phyloP scores from a whole-genome alignment of 2,329 filamentous ascomycete genomes.

The Alternaria sp. region DNA sequence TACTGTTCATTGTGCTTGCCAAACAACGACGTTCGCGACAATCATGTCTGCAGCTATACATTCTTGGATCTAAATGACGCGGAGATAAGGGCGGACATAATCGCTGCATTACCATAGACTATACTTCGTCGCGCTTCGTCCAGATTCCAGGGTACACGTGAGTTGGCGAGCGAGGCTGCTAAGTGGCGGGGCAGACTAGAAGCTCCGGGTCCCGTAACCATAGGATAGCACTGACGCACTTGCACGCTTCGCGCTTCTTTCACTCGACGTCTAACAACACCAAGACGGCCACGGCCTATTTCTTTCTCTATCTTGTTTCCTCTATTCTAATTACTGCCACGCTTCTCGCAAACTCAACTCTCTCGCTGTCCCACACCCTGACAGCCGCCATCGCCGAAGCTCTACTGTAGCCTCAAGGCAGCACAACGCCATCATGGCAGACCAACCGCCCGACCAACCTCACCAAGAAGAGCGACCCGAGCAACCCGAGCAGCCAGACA shows the following conservation, averaged over 20 bases:
- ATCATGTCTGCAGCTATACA: neutral
- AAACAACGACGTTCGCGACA: neutral
- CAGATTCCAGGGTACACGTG: slow-evolving; percentile 16
- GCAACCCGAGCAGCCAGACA: slow-evolving; percentile 29
- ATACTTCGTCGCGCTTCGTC: slow-evolving; percentile 14
- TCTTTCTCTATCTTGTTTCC: slow-evolving; percentile 1
- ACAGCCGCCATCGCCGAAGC: slow-evolving; percentile 1
- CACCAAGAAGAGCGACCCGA: slow-evolving; percentile 24
- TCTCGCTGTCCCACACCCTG: neutral
- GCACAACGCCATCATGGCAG: slow-evolving; percentile 33
- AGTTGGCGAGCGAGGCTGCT: slow-evolving; percentile 23
- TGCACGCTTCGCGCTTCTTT: slow-evolving; percentile 11
- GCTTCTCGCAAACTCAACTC: neutral
- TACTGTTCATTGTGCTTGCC: neutral
- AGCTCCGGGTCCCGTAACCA: slow-evolving; percentile 11
- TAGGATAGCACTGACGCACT: slow-evolving; percentile 13
- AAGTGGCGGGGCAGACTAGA: slow-evolving; percentile 20
- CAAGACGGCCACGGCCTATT: slow-evolving; percentile 1
- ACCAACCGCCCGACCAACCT: slow-evolving; percentile 17
- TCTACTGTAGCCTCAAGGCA: slow-evolving; percentile 5
- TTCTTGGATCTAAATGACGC: neutral
- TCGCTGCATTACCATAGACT: neutral
- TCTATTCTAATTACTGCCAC: neutral
- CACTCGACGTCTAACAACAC: neutral
- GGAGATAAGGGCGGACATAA: slow-evolving; percentile 12